Base-by-base conservation (phyloP, 164 flowering plant species). In the Warburgia ugandensis region DNA sequence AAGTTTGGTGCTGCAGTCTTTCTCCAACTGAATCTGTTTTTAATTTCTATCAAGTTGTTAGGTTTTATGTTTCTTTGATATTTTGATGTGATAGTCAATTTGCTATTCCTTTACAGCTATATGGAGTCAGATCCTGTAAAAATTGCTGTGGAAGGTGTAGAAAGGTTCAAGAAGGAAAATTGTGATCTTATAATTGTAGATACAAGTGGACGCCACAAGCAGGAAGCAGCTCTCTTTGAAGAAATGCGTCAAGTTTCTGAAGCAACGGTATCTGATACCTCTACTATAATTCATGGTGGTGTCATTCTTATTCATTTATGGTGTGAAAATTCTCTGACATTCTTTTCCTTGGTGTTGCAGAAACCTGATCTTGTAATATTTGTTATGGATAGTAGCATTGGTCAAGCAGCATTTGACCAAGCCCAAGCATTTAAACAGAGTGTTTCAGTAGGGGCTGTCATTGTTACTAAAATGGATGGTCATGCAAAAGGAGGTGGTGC, bases 351-450 rank as follows among this genome's bases (percentile, higher is more conserved):
- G 26, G 44, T 47, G 11, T 55, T 68, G n/a, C 79, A 92, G 99
- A 94, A 83, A 82, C 96, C 99, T 52, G 95, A 88, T 69, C 97
- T 92, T 68, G 84, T 82, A 29, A 80, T 92, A 67, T 92, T 88
- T 63, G 97, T 89, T 20, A 94, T 94, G 99, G 99, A 94, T 62
- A 84, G 99, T 63, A 94, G 99, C 68, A 94, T 89, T 62, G 99
- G 99, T 60, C 97, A 89, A 73, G 99, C 97, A 65, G 97, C 99
- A 31, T 89, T 82, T 76, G 97, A 84, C 69, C 99, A 92, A 71
- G 99, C 99, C 50, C 95, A 79, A 73, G 99, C 99, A 29, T 92
- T 92, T 63, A 89, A 73, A 56, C 92, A 84, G 74, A 94, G 94
- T 80, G 99, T 92, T 63, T 59, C 95, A 5, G 97, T 92, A 68